Conservation (phyloP, 2,329 filamentous ascomycete species). For the Neofusicoccum kwambonambiense region DNA sequence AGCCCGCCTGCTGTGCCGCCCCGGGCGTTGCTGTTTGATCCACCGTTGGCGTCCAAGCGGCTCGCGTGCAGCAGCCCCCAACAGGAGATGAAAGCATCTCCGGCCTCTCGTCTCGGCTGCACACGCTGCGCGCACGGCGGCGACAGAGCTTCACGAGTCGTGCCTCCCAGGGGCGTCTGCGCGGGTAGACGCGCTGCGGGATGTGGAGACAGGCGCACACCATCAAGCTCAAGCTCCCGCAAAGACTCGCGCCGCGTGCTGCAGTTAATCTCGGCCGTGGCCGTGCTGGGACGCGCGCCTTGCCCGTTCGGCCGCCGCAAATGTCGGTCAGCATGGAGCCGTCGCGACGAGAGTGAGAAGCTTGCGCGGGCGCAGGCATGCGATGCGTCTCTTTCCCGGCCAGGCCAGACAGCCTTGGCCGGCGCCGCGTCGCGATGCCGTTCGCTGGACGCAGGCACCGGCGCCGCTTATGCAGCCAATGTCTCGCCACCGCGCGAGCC, state of each 20-base stretch:
- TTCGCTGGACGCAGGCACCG: conserved; percentile 18
- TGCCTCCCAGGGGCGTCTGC: conserved; percentile 5
- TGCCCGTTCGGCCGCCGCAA: not conserved
- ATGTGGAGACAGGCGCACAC: not conserved
- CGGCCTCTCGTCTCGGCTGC: not conserved
- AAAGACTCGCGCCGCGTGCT: not conserved
- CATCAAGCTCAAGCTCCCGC: conserved; percentile 14
- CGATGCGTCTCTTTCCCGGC: conserved; percentile 7
- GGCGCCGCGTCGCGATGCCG: not conserved
- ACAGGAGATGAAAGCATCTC: conserved; percentile 8
- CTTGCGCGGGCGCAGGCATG: conserved; percentile 2
- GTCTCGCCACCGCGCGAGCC: conserved; percentile 17
- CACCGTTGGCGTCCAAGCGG: not conserved
- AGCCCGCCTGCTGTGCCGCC: not conserved
- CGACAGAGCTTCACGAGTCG: conserved; percentile 7
- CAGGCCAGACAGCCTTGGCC: not conserved
- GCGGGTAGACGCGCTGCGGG: conserved; percentile 9
- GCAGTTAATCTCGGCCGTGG: conserved; percentile 6
- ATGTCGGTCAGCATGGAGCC: conserved; percentile 3
- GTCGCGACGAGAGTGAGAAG: not conserved
- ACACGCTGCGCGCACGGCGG: not conserved
- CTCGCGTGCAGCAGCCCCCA: not conserved
- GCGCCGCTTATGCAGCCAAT: not conserved
- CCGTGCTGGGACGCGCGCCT: not conserved
- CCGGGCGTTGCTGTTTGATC: conserved; percentile 1